These are phyloP conservation scores for Smittium culicis DNA, from an alignment of 371 early-diverging fungal species.

Conservation along the genomic window DNA sequence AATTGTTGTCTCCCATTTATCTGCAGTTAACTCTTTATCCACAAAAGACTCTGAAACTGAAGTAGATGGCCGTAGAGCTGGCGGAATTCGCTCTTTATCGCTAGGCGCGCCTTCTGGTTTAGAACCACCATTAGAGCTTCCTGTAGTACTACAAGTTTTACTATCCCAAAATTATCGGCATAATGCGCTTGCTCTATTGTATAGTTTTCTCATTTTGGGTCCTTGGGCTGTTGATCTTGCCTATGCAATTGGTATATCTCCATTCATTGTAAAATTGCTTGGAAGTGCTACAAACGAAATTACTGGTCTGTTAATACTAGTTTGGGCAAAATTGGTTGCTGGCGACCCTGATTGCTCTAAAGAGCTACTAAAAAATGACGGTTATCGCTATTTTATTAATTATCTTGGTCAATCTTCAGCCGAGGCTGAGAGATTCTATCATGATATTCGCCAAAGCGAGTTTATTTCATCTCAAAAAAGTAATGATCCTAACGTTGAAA, in stretches of 20 bases:
- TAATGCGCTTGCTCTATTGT: conserved; percentile 77
- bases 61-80: neutral
- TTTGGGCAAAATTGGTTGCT: conserved; percentile 91
- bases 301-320: conserved; percentile 83
- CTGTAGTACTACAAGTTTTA: conserved; percentile 90
- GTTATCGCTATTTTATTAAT: conserved; percentile 82
- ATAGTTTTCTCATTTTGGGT: conserved; percentile 83
- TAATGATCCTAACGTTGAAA: neutral
- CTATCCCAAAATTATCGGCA: conserved; percentile 86
- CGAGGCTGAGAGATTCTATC: conserved; percentile 21
- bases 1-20: conserved; percentile 28
- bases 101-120: conserved; percentile 40
- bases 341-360: conserved; percentile 79
- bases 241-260: conserved; percentile 87
- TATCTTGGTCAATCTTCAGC: conserved; percentile 60
- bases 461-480: neutral
- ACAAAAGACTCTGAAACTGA: neutral
- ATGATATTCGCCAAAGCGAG: neutral
- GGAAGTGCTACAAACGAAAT: conserved; percentile 87
- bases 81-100: conserved; percentile 25
- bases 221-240: conserved; percentile 92
- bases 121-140: conserved; percentile 81
- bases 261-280: conserved; percentile 89
- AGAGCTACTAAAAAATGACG: conserved; percentile 83
- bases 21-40: conserved; percentile 13